These are phyloP conservation scores for Carex littledalei DNA, from an alignment of 176 grass and related monocot species.

Conservation along the genomic window DNA sequence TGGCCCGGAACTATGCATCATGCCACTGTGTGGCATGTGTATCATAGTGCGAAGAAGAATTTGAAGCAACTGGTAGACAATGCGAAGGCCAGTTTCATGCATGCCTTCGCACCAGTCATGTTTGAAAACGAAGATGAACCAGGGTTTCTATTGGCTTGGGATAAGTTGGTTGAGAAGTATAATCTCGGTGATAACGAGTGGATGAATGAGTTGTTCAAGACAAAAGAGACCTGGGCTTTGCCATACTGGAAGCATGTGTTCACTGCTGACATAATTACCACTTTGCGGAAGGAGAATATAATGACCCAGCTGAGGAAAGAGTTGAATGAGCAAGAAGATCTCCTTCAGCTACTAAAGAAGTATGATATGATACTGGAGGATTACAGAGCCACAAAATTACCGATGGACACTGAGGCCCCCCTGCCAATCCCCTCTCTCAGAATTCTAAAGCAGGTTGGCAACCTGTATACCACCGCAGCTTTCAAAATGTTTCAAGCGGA, in stretches of 20 bases:
- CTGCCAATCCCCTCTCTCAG: slow-evolving; percentile 58
- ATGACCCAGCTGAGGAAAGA: slow-evolving; percentile 47
- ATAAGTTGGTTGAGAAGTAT: slow-evolving; percentile 65
- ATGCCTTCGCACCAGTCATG: slow-evolving; percentile 63
- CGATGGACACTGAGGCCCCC: slow-evolving; percentile 49
- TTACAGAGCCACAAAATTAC: slow-evolving; percentile 57
- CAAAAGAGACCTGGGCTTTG: slow-evolving; percentile 76
- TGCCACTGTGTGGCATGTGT: slow-evolving; percentile 71
- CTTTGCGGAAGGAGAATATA: slow-evolving; percentile 68
- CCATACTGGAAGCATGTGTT: slow-evolving; percentile 55
- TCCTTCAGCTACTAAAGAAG: slow-evolving; percentile 57
- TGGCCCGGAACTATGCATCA: slow-evolving; percentile 51
- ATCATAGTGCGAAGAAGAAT: slow-evolving; percentile 58
- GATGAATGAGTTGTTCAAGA: slow-evolving; percentile 42
- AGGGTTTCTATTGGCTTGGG: slow-evolving; percentile 64
- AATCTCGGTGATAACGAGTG: slow-evolving; percentile 57
- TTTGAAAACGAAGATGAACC: slow-evolving; percentile 77
- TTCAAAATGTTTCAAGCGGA: slow-evolving; percentile 76
- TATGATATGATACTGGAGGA: slow-evolving; percentile 69
- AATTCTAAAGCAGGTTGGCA: slow-evolving; percentile 73
- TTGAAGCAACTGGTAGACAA: slow-evolving; percentile 62
- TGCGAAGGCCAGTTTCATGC: slow-evolving; percentile 60
- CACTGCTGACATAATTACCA: slow-evolving; percentile 65
- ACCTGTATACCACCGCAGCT: slow-evolving; percentile 68
- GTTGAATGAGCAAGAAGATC: slow-evolving; percentile 68